Evolutionary conservation across 148 eudicot genomes (phyloP), one percentile per base, ranked within the genome.

Genomic region (Euryodendron excelsum): DNA sequence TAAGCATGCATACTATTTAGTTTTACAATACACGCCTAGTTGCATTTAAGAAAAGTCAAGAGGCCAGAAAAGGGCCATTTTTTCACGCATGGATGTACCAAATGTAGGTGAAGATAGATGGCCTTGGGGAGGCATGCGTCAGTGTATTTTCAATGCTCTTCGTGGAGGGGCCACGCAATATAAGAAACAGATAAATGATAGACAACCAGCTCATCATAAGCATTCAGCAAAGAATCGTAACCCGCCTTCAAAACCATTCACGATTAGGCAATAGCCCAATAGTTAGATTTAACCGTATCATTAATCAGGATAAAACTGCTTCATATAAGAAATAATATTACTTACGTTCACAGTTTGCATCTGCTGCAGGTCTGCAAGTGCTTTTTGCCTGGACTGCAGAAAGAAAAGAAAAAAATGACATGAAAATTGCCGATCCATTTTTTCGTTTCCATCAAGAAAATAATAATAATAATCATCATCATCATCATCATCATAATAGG

Each of bases 331-430:
- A 77, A 6, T 30, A 18, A 80, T 20, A n/a, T 62, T 39, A 31
- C 96, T 89, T 86, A 93, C 98, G 79, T 91, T 91, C 73, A 93
- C 96, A 72, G 68, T 82, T 85, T 90, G 91, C 93, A 88, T 90
- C 83, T 83, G 88, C 60, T 88, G 91, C 77, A 90, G 86, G 72
- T 90, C 93, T 48, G 69, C 87, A 74, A 90, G 80, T 48, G 93
- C 93, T 75, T 90, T 90, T 85, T 90, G 90, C 85, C 98, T 91
- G 60, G 98, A 93, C 98, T 93, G 96, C 83, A 89, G 17, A 77
- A 64, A 44, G 37, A 41, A 60, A 83, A 20, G 72, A 45, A 56
- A 65, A 23, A 52, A 72, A 53, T 78, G 50, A n/a, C 60, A 56
- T 4, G 27, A 56, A 56, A 56, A 56, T 48, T 41, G 8, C 9